These are phyloP conservation scores for Phragmites australis DNA, from an alignment of 176 grass and related monocot genomes.

Conservation along the genomic window DNA sequence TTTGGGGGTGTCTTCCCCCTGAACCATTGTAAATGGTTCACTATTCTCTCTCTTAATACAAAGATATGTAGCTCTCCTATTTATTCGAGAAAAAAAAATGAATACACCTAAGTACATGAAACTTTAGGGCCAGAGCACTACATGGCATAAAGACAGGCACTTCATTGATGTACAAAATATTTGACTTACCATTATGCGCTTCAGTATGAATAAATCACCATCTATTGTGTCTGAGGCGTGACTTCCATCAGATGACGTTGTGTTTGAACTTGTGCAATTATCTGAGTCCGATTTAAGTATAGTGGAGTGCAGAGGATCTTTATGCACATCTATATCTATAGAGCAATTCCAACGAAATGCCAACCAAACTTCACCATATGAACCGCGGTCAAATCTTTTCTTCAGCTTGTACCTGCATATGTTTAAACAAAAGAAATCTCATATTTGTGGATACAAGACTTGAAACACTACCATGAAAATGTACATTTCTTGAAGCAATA, in stretches of 20 bases:
- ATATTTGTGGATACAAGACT: constrained; percentile 7
- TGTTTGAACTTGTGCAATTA: constrained; percentile 55
- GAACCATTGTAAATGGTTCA: too few species aligned
- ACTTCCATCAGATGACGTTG: constrained; percentile 40
- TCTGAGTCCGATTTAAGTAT: constrained; percentile 39
- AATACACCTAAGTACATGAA: too few species aligned
- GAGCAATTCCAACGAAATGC: constrained; percentile 98
- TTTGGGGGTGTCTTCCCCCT: too few species aligned
- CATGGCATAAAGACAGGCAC: background rate
- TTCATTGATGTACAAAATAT: constrained; percentile 15
- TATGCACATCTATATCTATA: constrained; percentile 52
- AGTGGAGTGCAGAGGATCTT: constrained; percentile 40
- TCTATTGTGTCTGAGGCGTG: constrained; percentile 50
- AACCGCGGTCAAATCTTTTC: constrained; percentile 91
- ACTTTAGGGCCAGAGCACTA: background rate
- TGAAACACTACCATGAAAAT: constrained; percentile 19
- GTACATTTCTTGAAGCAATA: background rate
- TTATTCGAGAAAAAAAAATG: too few species aligned
- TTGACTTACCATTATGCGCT: constrained; percentile 92
- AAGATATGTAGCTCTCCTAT: too few species aligned
- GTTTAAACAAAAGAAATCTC: constrained; percentile 38
- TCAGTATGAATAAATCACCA: constrained; percentile 93
- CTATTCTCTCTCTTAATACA: too few species aligned
- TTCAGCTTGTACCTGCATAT: constrained; percentile 84
- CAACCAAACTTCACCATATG: constrained; percentile 99